Base-by-base conservation (phyloP, 345 rosid genomes). In the Pistacia integerrima region DNA sequence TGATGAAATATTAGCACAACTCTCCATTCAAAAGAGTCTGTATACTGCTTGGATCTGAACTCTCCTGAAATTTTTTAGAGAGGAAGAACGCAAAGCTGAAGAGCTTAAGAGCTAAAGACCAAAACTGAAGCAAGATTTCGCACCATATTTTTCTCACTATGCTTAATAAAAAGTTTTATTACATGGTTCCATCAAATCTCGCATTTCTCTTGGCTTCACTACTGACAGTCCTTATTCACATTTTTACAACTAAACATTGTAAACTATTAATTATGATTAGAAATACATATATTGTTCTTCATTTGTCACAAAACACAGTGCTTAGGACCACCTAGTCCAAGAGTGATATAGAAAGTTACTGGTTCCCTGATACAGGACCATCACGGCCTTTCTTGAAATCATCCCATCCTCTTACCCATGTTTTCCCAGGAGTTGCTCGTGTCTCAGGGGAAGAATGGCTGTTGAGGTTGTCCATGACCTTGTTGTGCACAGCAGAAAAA, bases 371-470 rank as follows among this genome's bases (percentile, higher is more conserved):
- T 3, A 81, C 62, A 25, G 93, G 93, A 73, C 82, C 76, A 48
- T 82, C 83, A 1, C 69, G 84, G 33, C 80, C 80, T 78, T 91
- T 89, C 88, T 89, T 89, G 79, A 88, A 74, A 81, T 91, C 93
- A 70, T 91, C 89, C 95, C 95, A 91, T 13, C 95, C 95, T 79
- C 90, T 83, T 33, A 89, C 91, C 95, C 95, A 91, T 36, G 85
- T 89, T 80, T 86, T 86, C 64, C 95, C 95, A 6, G 88, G 88
- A 22, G 74, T 64, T 16, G 95, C 87, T 36, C 92, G 78, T 41
- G 95, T 88, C 80, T 85, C 87, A 0, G 90, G 88, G 55, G 90
- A 75, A 61, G 95, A 62, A 82, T 89, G 78, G 78, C 66, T 84
- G 77, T 79, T 69, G 64, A 91, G 93, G 84, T 87, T 91, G 83